These are phyloP conservation scores for Saccharomyces uvarum DNA, from an alignment of 1,139 yeast genomes.

Conservation along the genomic window DNA sequence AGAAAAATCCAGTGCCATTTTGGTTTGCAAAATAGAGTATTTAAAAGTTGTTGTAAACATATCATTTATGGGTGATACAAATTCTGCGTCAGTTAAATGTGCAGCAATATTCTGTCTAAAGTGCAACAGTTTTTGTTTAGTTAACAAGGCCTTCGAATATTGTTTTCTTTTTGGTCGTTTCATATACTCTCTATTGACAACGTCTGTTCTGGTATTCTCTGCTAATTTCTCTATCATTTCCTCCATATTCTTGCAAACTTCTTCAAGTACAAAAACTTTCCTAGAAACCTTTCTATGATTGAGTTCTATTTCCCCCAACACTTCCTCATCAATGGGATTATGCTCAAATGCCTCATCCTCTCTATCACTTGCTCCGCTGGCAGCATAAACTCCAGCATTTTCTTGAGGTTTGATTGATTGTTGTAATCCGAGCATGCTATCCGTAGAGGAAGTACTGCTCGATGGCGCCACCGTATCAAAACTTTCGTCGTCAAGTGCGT, in stretches of 20 bases:
- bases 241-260: conserved; percentile 3
- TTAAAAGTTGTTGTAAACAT: conserved; percentile 15
- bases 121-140: conserved; percentile 3
- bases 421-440: neutral
- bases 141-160: conserved; percentile 3
- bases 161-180: conserved; percentile 7
- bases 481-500: neutral
- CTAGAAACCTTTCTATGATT: conserved; percentile 5
- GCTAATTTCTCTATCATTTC: conserved; percentile 8
- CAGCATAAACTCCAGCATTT: neutral
- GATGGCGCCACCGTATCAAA: neutral
- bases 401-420: neutral
- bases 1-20: conserved; percentile 15
- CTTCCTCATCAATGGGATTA: neutral
- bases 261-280: conserved; percentile 6
- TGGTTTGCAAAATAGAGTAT: conserved; percentile 20
- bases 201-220: neutral
- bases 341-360: neutral
- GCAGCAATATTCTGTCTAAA: conserved; percentile 1
- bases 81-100: conserved; percentile 7
- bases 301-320: neutral
- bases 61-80: conserved; percentile 12
- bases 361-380: neutral
- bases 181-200: conserved; percentile 3
- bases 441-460: neutral